Evolutionary conservation across 2,329 filamentous ascomycete genomes (phyloP).

Genomic region (Fusarium equiseti): DNA sequence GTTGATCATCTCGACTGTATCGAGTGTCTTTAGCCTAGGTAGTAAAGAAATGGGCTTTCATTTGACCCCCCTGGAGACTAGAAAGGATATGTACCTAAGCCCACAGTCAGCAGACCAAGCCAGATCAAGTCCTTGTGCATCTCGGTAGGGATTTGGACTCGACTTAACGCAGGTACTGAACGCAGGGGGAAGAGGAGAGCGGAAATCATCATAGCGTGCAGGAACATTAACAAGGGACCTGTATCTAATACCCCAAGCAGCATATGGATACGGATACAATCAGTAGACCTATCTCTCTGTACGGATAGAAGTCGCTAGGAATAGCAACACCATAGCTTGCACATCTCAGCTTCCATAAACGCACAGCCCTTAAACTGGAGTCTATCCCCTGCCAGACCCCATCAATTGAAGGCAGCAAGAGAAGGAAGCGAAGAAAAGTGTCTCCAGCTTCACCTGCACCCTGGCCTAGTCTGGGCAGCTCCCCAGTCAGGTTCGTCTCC

Average conservation of each 20-base stretch:
- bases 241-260: constrained; percentile 1
- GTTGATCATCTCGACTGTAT: constrained; percentile 1
- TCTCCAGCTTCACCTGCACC: constrained; percentile 36
- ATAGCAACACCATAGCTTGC: constrained; percentile 25
- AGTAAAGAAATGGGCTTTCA: background rate
- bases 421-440: constrained; percentile 13
- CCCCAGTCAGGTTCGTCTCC: constrained; percentile 27
- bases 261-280: background rate
- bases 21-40: background rate
- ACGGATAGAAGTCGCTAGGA: constrained; percentile 7
- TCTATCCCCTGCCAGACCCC: constrained; percentile 23
- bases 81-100: background rate
- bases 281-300: background rate
- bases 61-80: background rate
- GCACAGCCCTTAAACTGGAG: constrained; percentile 40
- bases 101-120: constrained; percentile 32
- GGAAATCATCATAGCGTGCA: constrained; percentile 44
- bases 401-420: constrained; percentile 19
- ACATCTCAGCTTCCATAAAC: constrained; percentile 25
- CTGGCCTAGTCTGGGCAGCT: constrained; percentile 22
- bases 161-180: constrained; percentile 38
- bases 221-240: constrained; percentile 26
- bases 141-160: constrained; percentile 10
- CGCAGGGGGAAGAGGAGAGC: constrained; percentile 28
- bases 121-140: constrained; percentile 7